phyloP scores from a whole-genome alignment of 768 basidiomycete genomes.

The Tulasnella sp. region DNA sequence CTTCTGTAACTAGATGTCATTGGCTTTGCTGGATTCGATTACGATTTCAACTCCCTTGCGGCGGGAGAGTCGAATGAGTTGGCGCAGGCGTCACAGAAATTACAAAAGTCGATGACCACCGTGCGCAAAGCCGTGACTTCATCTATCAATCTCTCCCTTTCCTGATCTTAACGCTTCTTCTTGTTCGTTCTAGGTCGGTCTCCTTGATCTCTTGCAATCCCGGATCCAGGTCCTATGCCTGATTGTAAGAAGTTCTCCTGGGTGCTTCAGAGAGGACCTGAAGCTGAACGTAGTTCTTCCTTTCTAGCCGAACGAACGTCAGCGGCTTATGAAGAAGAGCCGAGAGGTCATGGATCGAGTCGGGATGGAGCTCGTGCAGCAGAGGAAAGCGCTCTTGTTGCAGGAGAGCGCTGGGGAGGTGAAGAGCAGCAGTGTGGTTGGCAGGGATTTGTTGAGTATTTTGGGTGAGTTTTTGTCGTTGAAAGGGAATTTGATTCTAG shows the following conservation, averaged over 20 bases:
- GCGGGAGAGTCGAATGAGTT: slow-evolving; percentile 25
- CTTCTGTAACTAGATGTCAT: too few species aligned
- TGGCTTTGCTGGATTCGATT: slow-evolving; percentile 24
- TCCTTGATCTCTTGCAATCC: background rate
- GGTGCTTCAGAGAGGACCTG: too few species aligned
- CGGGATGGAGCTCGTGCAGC: background rate
- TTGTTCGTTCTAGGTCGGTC: background rate
- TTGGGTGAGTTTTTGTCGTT: too few species aligned
- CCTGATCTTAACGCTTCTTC: background rate
- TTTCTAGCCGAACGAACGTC: background rate
- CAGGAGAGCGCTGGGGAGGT: background rate
- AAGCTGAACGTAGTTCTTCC: background rate
- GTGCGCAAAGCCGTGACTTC: background rate
- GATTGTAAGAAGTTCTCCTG: background rate
- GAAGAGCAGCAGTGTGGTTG: background rate
- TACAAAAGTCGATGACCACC: slow-evolving; percentile 19
- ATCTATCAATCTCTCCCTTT: background rate
- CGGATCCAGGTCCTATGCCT: background rate
- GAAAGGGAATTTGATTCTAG: too few species aligned
- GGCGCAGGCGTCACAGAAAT: slow-evolving; percentile 23
- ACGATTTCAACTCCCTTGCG: slow-evolving; percentile 27
- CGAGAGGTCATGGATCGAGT: slow-evolving; percentile 1
- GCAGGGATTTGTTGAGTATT: slow-evolving; percentile 8
- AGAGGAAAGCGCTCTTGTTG: background rate
- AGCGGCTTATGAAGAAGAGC: background rate